phyloP scores from a whole-genome alignment of 495 filamentous ascomycete species.

The Aspergillus saccharolyticus region DNA sequence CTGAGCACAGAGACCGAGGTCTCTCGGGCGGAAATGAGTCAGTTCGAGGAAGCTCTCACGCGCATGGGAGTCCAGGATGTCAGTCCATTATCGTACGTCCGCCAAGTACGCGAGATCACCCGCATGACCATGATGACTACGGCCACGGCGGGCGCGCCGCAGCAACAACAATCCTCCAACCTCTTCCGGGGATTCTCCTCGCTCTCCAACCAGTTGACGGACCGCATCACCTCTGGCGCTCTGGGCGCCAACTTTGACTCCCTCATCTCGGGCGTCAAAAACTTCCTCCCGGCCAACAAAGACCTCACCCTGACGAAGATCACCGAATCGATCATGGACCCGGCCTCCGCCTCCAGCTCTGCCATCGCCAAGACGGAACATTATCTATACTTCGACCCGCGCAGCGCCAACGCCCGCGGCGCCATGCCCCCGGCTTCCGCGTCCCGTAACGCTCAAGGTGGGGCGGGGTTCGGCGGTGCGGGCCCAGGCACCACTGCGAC shows the following conservation, averaged over 20 bases:
- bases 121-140: slow-evolving; percentile 99
- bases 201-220: slow-evolving; percentile 85
- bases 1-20: slow-evolving; percentile 91
- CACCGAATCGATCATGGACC: slow-evolving; percentile 97
- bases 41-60: slow-evolving; percentile 82
- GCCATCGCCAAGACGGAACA: slow-evolving; percentile 96
- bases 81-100: slow-evolving; percentile 76
- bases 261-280: slow-evolving; percentile 97
- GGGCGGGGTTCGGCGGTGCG: slow-evolving; percentile 30
- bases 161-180: slow-evolving; percentile 59
- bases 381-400: slow-evolving; percentile 98
- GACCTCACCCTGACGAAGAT: slow-evolving; percentile 97
- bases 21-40: slow-evolving; percentile 70
- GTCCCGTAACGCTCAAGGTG: slow-evolving; percentile 51
- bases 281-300: slow-evolving; percentile 91
- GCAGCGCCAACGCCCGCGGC: slow-evolving; percentile 85
- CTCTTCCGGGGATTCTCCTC: slow-evolving; percentile 86
- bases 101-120: slow-evolving; percentile 88
- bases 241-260: slow-evolving; percentile 89
- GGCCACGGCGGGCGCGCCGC: slow-evolving; percentile 45
- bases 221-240: slow-evolving; percentile 86
- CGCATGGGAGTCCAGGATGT: slow-evolving; percentile 65
- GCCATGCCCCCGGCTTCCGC: slow-evolving; percentile 72
- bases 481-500: slow-evolving; percentile 69
- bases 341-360: slow-evolving; percentile 76